Evolutionary conservation across 75 land plant species (phyloP), one percentile per base, ranked within the genome.

Genomic region (Sequoia sempervirens): DNA sequence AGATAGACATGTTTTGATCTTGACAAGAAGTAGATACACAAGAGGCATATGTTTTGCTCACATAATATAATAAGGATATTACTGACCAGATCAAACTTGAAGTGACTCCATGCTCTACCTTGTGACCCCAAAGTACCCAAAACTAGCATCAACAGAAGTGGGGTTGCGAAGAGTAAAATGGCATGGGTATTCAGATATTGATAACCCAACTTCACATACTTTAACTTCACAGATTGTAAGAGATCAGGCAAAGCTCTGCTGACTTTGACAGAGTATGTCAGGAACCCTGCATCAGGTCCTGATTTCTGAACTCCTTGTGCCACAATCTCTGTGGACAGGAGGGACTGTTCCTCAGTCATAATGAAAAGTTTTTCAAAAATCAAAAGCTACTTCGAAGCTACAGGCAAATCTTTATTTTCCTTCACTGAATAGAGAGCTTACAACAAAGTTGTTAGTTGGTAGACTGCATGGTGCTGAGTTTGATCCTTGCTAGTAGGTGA

Each of bases 201-300:
- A 72, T 90, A 88, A 30, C 91, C 91, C 72, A 90, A 87, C 75
- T 90, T 90, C 75, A 88, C 90, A 43, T 90, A 88, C 81, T 84
- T 82, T 10, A 90, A 88, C 83, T 82, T 84, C 36, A 90, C 87
- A 58, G 90, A 85, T 52, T 88, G 85, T 58, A 85, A 64, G 61
- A 90, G 83, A 53, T 88, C 91, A n/a, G 91, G 91, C 47, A 87
- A 37, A 28, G 84, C 52, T 80, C 73, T 54, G 18, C 88, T 38
- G 41, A 86, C 84, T 13, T 70, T 70, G 12, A 32, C 83, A 12
- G 86, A 78, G 70, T 84, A 80, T 80, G 43, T 84, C 52, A 50
- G 43, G 26, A 68, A 26, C 13, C 54, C 79, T 26, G 82, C 84
- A 82, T 85, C 83, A 73, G 86, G 84, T 5, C 80, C 80, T 40